Conservation (phyloP, 164 flowering plant genomes). For the Kalanchoe fedtschenkoi region DNA sequence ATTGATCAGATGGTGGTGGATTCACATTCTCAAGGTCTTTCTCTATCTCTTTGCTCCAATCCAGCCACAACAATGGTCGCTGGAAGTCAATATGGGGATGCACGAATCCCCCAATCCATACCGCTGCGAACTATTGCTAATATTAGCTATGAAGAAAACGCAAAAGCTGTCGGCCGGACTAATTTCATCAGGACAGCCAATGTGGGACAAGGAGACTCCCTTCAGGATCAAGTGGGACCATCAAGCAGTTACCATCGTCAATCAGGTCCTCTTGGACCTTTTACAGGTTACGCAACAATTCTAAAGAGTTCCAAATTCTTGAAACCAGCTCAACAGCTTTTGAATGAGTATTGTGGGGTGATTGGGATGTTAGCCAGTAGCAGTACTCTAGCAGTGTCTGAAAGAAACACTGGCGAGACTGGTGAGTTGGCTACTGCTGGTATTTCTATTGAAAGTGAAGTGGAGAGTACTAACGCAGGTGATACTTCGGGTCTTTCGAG, state of each 20-base stretch:
- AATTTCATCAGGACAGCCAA: conserved; percentile 11
- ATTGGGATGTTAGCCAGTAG: neutral
- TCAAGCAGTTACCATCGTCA: conserved; percentile 20
- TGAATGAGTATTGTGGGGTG: conserved; percentile 43
- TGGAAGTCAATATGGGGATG: conserved; percentile 16
- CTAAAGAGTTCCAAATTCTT: conserved; percentile 65
- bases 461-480: conserved; percentile 9
- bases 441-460: conserved; percentile 17
- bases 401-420: conserved; percentile 19
- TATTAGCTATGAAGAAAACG: conserved; percentile 12
- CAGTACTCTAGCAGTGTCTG: conserved; percentile 1
- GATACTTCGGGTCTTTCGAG: conserved; percentile 23
- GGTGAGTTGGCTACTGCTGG: conserved; percentile 15
- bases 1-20: conserved; percentile 15
- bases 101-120: conserved; percentile 14
- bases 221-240: conserved; percentile 21
- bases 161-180: conserved; percentile 7
- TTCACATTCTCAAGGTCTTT: conserved; percentile 25
- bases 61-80: conserved; percentile 14
- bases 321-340: conserved; percentile 56
- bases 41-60: conserved; percentile 43
- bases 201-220: conserved; percentile 22
- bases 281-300: conserved; percentile 83
- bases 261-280: conserved; percentile 84
- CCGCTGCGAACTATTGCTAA: conserved; percentile 7